Base-by-base conservation (phyloP, 352 stramenopile genomes). In the Achlya hypogyna region DNA sequence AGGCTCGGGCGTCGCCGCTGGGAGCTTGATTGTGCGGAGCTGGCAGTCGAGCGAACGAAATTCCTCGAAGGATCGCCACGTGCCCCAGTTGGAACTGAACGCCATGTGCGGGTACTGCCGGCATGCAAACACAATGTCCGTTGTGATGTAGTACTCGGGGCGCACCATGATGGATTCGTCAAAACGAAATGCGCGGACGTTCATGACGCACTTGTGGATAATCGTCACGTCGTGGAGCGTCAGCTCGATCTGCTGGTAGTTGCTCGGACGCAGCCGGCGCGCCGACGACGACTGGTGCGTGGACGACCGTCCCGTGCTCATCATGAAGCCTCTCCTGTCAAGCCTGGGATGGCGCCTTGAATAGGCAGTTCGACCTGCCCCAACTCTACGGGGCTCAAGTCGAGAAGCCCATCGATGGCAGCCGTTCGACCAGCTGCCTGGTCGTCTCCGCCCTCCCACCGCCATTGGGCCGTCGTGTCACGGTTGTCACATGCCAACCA, bases 91-190 rank as follows among this genome's bases (percentile, higher is more conserved):
- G 25, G 80, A 84, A 62, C 84, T 71, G 25, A 92, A 69, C 42
- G 77, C 71, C 6, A 79, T 78, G 31, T 72, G 71, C 22, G 82
- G 83, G 58, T 77, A 71, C 62, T 85, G 77, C 18, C 75, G 73
- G 63, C 79, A 88, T 56, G 82, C 75, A 70, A 93, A 89, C 2
- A 86, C 75, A 22, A 92, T 73, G 59, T 65, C 62, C 10, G 80
- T 88, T 23, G 76, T 60, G 23, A 93, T 72, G 16, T 78, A 54
- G 69, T 88, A 93, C 73, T 93, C 85, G 5, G 85, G 80, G 42
- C 91, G 76, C 34, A 85, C 77, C 85, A 93, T 93, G 62, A 89
- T 77, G 10, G 75, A 83, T 47, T 76, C 63, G 72, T 93, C 83
- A 66, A 75, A 93, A 66, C 89, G 80, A 45, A 82, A 88, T 42